Conservation (phyloP, 257 asterid species). For the Solanum lignicaule region DNA sequence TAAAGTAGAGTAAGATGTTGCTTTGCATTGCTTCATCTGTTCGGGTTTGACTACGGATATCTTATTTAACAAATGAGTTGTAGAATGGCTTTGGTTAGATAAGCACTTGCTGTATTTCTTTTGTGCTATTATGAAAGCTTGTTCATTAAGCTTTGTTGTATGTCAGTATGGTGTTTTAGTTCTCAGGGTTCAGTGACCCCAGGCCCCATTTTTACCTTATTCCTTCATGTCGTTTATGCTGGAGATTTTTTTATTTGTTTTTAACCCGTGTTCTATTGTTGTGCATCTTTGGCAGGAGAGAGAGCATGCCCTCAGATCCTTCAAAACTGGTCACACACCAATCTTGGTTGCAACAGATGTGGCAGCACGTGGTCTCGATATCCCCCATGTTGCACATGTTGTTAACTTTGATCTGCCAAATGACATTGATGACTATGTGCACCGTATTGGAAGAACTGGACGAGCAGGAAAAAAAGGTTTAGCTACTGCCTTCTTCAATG, state of each 20-base stretch:
- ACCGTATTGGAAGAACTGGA: slow-evolving; percentile 93
- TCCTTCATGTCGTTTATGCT: not conserved
- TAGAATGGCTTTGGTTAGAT: not conserved
- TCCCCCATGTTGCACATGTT: slow-evolving; percentile 91
- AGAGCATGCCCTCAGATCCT: slow-evolving; percentile 83
- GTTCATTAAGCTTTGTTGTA: not conserved
- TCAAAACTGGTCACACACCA: slow-evolving; percentile 75
- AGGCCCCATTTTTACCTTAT: not conserved
- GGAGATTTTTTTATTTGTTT: not conserved
- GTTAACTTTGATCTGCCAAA: slow-evolving; percentile 93
- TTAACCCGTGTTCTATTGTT: not conserved
- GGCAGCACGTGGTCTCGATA: slow-evolving; percentile 97
- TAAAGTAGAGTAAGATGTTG: not conserved
- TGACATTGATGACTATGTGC: slow-evolving; percentile 87
- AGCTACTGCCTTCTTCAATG: slow-evolving; percentile 91
- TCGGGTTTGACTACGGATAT: not conserved
- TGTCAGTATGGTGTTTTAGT: not conserved
- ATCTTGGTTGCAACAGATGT: slow-evolving; percentile 91
- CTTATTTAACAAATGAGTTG: not conserved
- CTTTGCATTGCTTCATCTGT: not conserved
- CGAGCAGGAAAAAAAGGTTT: slow-evolving; percentile 88
- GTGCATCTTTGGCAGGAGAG: slow-evolving; percentile 55
- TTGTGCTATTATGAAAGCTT: not conserved
- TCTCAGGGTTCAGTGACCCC: not conserved
- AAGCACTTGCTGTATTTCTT: not conserved